These are phyloP conservation scores for Xanthoconium separans DNA, from an alignment of 1,284 basidiomycete species.

Conservation along the genomic window DNA sequence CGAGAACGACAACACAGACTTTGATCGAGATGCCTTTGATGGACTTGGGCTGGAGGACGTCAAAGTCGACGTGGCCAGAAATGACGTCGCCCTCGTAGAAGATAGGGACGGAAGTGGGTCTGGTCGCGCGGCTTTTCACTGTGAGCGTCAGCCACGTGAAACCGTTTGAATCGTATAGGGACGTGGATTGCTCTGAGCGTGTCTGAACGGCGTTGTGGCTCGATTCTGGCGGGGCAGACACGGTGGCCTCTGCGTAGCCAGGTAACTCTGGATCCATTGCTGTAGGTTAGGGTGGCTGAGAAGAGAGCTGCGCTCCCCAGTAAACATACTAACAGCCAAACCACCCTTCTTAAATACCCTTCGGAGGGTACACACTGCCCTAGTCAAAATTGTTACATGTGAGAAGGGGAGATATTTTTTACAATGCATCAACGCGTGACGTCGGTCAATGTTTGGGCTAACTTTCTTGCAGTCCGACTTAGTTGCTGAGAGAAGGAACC, in stretches of 20 bases:
- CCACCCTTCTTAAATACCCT: no score
- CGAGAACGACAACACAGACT: slow-evolving; percentile 20
- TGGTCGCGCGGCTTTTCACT: slow-evolving; percentile 41
- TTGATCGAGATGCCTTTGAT: slow-evolving; percentile 45
- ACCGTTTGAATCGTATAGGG: slow-evolving; percentile 41
- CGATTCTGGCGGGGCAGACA: background rate
- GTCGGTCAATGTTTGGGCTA: no score
- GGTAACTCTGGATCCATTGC: slow-evolving; percentile 16
- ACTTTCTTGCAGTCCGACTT: no score
- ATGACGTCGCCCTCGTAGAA: slow-evolving; percentile 47
- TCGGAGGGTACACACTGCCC: no score
- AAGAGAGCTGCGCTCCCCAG: no score
- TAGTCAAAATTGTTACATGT: no score
- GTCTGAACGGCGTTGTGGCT: background rate
- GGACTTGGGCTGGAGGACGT: slow-evolving; percentile 43
- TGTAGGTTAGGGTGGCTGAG: no score
- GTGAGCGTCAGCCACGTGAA: slow-evolving; percentile 43
- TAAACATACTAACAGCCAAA: no score
- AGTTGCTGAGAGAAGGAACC: no score
- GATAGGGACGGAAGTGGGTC: slow-evolving; percentile 34
- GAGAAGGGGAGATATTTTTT: no score
- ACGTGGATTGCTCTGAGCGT: slow-evolving; percentile 32
- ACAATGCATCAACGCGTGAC: no score
- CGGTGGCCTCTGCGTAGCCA: slow-evolving; percentile 10
- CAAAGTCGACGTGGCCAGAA: slow-evolving; percentile 43